Base-by-base conservation (phyloP, 495 filamentous ascomycete species). In the Melanomma pulvis-pyrius region DNA sequence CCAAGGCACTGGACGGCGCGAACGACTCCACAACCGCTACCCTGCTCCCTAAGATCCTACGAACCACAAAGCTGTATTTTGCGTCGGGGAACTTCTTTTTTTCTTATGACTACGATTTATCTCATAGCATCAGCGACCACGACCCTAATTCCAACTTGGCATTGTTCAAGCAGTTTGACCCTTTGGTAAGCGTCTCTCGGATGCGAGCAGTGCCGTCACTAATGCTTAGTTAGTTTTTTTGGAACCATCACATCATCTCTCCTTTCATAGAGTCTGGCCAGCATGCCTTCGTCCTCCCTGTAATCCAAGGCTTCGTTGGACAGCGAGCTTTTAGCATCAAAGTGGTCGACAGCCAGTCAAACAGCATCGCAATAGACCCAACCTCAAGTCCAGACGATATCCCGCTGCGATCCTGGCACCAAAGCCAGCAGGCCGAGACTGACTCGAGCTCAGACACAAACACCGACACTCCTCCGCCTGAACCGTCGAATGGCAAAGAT, bases 241-340 rank as follows among this genome's bases (percentile, higher is more conserved):
- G 93, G 93, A 98, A 98, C 71, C 81, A 80, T 22, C 79, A 92
- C 76, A 79, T 97, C 12, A 82, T 90, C 36, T 74, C 82, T 48
- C 87, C 87, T 2, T 93, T 98, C 61, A 87, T 91, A 55, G 82
- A 89, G 13, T 81, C 82, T 34, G 87, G 88, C 1, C 77, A 86
- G n/a, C 80, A 84, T 59, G 79, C 78, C 1, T 84, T 94, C 67
- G 82, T 91, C 9, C 73, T 98, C 54, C 94, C 94, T 0, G 70
- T 98, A 11, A 90, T 97, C 78, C 93, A 97, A 79, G 94, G 94
- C 5, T 98, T 97, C 71, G 90, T 98, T 22, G 92, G 93, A 1
- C 94, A 98, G 75, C 80, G 85, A 71, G 82, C 87, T 19, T 97
- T 98, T 73, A 82, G 84, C 19, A 82, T 92, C 6, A 84, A 84